phyloP scores from a whole-genome alignment of 2,329 filamentous ascomycete species.

The Fusarium albosuccineum region DNA sequence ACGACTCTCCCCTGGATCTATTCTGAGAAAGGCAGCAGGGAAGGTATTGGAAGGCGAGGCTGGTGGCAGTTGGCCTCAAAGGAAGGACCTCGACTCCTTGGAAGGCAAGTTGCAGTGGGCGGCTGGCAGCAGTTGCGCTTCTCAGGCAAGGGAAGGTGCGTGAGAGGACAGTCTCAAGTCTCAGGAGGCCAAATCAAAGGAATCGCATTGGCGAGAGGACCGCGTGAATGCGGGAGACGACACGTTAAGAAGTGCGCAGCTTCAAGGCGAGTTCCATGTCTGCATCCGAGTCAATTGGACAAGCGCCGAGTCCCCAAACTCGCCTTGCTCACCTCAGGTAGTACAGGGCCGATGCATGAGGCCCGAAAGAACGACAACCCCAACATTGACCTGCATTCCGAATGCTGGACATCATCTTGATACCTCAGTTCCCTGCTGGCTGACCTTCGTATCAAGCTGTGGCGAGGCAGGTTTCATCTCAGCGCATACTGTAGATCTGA shows the following conservation, averaged over 20 bases:
- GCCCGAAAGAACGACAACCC: constrained; percentile 31
- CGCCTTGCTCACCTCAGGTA: constrained; percentile 12
- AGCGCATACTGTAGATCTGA: constrained; percentile 12
- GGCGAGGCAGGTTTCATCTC: constrained; percentile 14
- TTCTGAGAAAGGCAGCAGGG: constrained; percentile 19
- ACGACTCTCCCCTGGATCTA: constrained; percentile 20
- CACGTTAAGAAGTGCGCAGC: constrained; percentile 41
- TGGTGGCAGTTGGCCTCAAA: constrained; percentile 38
- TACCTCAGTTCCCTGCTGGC: not conserved
- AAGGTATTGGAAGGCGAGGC: constrained; percentile 17
- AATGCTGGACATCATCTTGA: constrained; percentile 7
- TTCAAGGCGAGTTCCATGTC: constrained; percentile 30
- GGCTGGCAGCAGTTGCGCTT: constrained; percentile 28
- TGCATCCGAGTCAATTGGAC: constrained; percentile 33
- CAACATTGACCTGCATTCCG: constrained; percentile 20
- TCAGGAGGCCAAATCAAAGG: constrained; percentile 4
- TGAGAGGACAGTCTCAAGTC: constrained; percentile 20
- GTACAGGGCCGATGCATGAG: constrained; percentile 26
- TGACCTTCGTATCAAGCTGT: too few species aligned
- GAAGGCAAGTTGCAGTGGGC: constrained; percentile 18
- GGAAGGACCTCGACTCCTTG: not conserved
- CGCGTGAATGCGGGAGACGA: constrained; percentile 34
- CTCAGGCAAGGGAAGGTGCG: constrained; percentile 17
- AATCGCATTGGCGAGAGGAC: constrained; percentile 24
- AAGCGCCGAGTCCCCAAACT: constrained; percentile 12